A percentile compares a stretch with the other conserved stretches of the same genome.
These are phyloP conservation scores for Discostella stelligeroides DNA, from an alignment of 108 stramenopile genomes.

Conservation along the genomic window DNA sequence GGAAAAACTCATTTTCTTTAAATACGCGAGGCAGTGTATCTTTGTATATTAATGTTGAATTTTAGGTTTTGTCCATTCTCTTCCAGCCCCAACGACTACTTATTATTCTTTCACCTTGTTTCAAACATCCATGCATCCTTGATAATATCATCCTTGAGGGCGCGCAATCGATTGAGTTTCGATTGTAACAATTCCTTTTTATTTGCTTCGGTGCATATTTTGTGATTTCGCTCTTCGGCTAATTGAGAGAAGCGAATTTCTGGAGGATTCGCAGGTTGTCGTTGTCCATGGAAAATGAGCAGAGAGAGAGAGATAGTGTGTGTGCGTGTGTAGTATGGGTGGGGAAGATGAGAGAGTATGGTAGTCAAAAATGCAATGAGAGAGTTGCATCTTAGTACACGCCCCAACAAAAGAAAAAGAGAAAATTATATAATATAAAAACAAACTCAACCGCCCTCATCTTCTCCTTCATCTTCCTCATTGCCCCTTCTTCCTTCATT, in stretches of 20 bases:
- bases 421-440: neutral
- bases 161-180: conserved; percentile 63
- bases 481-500: neutral
- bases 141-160: conserved; percentile 56
- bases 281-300: neutral
- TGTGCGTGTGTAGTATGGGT: too few species aligned
- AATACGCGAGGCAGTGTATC: too few species aligned
- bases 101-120: conserved; percentile 5
- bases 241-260: conserved; percentile 47
- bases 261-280: too few species aligned
- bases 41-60: too few species aligned
- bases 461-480: neutral
- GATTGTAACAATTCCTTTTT: conserved; percentile 56
- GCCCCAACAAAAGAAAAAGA: neutral
- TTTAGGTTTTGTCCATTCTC: too few species aligned
- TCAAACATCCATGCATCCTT: conserved; percentile 65
- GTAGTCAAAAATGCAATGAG: too few species aligned
- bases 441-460: neutral
- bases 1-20: too few species aligned
- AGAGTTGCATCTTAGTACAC: too few species aligned
- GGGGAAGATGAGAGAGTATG: too few species aligned
- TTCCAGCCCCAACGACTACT: too few species aligned
- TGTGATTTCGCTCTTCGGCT: conserved; percentile 72
- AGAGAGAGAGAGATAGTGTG: neutral
- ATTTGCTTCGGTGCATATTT: conserved; percentile 61